phyloP scores from a whole-genome alignment of 129 eudicot species.

The Deinandra increscens region DNA sequence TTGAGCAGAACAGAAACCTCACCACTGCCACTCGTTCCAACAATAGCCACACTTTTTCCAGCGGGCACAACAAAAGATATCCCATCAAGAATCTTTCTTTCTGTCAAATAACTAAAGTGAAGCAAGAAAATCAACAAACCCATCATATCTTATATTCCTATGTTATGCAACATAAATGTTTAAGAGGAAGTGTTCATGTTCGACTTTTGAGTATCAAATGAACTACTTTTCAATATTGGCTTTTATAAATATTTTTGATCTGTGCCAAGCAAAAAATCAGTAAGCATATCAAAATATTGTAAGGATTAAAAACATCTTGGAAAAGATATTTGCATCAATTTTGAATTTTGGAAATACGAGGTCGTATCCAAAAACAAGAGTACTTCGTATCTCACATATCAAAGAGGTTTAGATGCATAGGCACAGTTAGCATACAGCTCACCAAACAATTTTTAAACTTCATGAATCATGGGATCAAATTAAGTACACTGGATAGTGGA shows the following conservation, averaged over 20 bases:
- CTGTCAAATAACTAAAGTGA: slow-evolving; percentile 66
- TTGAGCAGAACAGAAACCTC: slow-evolving; percentile 34
- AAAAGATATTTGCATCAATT: neutral
- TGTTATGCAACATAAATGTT: slow-evolving; percentile 2
- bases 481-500: too few species aligned
- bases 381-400: too few species aligned
- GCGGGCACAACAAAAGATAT: slow-evolving; percentile 94
- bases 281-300: neutral
- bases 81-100: slow-evolving; percentile 97
- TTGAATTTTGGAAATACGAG: too few species aligned
- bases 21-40: slow-evolving; percentile 99
- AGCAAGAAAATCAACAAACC: slow-evolving; percentile 20
- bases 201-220: neutral
- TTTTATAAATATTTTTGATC: neutral
- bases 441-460: too few species aligned
- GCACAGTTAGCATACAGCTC: too few species aligned
- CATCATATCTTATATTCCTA: neutral
- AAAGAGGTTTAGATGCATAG: too few species aligned
- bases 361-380: too few species aligned
- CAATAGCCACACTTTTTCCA: slow-evolving; percentile 97
- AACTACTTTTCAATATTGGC: neutral
- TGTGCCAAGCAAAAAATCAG: neutral
- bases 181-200: neutral
- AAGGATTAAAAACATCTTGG: neutral
- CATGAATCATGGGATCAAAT: too few species aligned